Conservation (phyloP, 495 filamentous ascomycete species). For the Thozetella sp. region DNA sequence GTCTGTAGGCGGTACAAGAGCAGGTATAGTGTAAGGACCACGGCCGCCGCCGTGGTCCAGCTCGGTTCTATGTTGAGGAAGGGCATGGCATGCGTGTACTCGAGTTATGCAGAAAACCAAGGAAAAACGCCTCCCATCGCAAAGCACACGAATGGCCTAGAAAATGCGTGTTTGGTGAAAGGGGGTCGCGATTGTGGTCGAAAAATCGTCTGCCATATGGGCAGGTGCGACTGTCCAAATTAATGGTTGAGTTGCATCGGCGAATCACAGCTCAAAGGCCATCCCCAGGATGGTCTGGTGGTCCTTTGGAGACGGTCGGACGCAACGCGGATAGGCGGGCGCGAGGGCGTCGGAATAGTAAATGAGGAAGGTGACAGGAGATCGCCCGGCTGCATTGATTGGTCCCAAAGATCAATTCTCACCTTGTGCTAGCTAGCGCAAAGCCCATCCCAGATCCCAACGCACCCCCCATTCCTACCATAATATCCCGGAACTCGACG, state of each 20-base stretch:
- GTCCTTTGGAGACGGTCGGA: neutral
- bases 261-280: constrained; percentile 12
- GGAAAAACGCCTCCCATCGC: neutral
- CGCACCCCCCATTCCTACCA: no score
- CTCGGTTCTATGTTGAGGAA: constrained; percentile 4
- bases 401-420: no score
- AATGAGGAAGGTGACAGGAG: neutral
- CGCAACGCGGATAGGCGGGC: neutral
- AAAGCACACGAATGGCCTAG: neutral
- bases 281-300: neutral
- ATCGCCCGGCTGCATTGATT: neutral
- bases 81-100: neutral
- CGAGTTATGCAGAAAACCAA: neutral
- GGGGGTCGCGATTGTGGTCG: neutral
- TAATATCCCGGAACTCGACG: no score
- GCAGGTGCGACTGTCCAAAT: constrained; percentile 10
- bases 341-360: neutral
- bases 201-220: neutral
- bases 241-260: constrained; percentile 5
- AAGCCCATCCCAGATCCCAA: no score
- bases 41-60: constrained; percentile 14
- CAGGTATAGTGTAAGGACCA: constrained; percentile 19
- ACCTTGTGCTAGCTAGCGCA: no score
- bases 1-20: constrained; percentile 23
- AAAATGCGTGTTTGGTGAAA: neutral